Evolutionary conservation across 371 early-diverging fungal genomes (phyloP).

Genomic region (Conidiobolus coronatus): DNA sequence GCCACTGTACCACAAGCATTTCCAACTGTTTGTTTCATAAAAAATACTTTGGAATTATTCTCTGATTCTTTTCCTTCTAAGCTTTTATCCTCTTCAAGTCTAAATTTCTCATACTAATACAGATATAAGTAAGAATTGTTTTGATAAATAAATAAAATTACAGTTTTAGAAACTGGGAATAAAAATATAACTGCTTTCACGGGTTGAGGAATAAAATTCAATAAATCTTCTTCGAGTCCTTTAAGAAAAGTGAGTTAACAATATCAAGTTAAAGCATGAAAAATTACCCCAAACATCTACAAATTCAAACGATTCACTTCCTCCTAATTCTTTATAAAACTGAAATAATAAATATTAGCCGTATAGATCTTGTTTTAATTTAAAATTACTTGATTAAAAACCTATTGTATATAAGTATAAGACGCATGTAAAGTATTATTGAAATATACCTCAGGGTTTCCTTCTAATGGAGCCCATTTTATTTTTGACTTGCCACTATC

Average conservation of each 20-base stretch:
- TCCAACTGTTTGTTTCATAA: slow-evolving; percentile 63
- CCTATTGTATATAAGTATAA: too few relatives aligned
- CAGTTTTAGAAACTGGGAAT: slow-evolving; percentile 26
- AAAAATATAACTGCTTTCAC: slow-evolving; percentile 64
- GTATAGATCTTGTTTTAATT: too few relatives aligned
- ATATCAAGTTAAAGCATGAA: neutral
- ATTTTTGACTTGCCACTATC: too few relatives aligned
- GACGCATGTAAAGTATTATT: too few relatives aligned
- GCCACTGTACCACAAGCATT: slow-evolving; percentile 86
- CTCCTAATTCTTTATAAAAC: slow-evolving; percentile 7
- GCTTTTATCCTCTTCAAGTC: slow-evolving; percentile 23
- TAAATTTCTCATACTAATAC: slow-evolving; percentile 22
- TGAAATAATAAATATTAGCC: neutral
- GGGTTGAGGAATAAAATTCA: slow-evolving; percentile 57
- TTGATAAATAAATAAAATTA: neutral
- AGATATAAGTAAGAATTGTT: neutral
- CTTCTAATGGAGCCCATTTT: too few relatives aligned
- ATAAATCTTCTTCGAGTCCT: slow-evolving; percentile 62
- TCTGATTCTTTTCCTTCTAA: slow-evolving; percentile 22
- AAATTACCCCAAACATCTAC: slow-evolving; percentile 7
- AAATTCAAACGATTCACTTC: slow-evolving; percentile 2
- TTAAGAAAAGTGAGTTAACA: neutral
- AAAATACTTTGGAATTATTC: slow-evolving; percentile 36
- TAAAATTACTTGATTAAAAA: too few relatives aligned
- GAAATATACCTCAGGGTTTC: too few relatives aligned